Conservation (phyloP, 2,329 filamentous ascomycete species). For the Emydomyces testavorans region DNA sequence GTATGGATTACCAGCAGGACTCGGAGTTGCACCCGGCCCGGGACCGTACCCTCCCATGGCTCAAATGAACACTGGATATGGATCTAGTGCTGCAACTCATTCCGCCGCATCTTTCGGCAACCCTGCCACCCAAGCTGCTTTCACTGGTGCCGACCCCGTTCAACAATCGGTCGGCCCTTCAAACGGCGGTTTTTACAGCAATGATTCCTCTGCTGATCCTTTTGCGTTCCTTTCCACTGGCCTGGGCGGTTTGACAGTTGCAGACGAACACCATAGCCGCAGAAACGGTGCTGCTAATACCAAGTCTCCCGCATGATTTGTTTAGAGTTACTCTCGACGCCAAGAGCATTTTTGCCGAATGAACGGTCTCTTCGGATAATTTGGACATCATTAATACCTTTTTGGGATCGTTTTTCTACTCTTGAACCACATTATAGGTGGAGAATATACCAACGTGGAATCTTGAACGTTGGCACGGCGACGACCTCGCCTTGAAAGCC, state of each 20-base stretch:
- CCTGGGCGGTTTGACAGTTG: constrained; percentile 48
- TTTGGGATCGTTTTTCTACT: too few relatives aligned
- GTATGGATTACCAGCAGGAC: constrained; percentile 75
- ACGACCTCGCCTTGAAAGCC: neutral
- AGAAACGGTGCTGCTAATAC: constrained; percentile 37
- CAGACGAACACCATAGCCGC: constrained; percentile 36
- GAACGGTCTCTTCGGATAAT: neutral
- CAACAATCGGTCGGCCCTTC: constrained; percentile 64
- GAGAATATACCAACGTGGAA: too few relatives aligned
- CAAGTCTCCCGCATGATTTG: constrained; percentile 35
- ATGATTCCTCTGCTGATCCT: constrained; percentile 46
- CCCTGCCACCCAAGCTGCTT: constrained; percentile 85
- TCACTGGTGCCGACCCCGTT: constrained; percentile 76
- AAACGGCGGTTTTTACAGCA: constrained; percentile 58
- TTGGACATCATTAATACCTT: too few relatives aligned
- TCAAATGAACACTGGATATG: constrained; percentile 66
- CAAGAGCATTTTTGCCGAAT: neutral
- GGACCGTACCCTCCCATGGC: constrained; percentile 56
- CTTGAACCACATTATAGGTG: too few relatives aligned
- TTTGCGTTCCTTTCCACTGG: constrained; percentile 54
- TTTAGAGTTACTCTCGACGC: neutral
- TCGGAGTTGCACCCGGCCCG: constrained; percentile 64
- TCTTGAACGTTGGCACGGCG: neutral
- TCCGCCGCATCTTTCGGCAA: constrained; percentile 83
- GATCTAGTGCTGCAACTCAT: constrained; percentile 64